Evolutionary conservation across 2,329 filamentous ascomycete genomes (phyloP), one percentile per base, ranked within the genome.

Genomic region (Graphiopsis chlorocephala): DNA sequence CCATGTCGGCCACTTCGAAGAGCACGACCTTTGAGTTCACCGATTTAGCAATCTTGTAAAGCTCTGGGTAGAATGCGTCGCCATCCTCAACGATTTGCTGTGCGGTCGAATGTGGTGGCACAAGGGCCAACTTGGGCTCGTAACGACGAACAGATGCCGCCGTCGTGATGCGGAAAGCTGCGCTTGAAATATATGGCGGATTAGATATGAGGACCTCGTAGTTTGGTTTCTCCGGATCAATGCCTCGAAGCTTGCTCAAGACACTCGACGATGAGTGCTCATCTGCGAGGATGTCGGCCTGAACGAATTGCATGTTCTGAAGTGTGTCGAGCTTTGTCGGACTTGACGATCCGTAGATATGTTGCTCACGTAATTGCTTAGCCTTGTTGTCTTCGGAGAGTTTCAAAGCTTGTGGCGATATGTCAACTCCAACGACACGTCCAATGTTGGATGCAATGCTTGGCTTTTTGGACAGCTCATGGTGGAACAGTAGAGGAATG

Each of bases 151-250:
- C 94, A 14, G 91, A 94, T 28, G 88, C 85, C 1, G 84, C 81
- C 1, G 90, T 93, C 20, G 86, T 85, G 45, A 78, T 83, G 45
- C 82, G 77, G 72, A 91, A 93, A 8, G 85, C 85, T 3, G 74
- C 69, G 0, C 82, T 79, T 1, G 93, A 96, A 59, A 98, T 89
- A 75, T 98, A 98, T 0, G 95, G 95, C 17, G 95, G 95, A 72
- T 99, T 99, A 1, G 90, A 90, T 38, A 95, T 85, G 1, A 99
- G 78, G 4, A 98, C 78, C 67, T 96, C 73, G 52, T 69, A 70
- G 10, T 25, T 35, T 2, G 47, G 33, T 14, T 23, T 28, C 23
- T 3, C 8, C 10, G 17, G 20, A 6, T 17, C 3, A 14, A 45
- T 28, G 5, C 42, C 23, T 15, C 8, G 5, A 28, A 42, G 33